Conservation (phyloP, 2,329 filamentous ascomycete genomes). For the Colletotrichum spinosum region DNA sequence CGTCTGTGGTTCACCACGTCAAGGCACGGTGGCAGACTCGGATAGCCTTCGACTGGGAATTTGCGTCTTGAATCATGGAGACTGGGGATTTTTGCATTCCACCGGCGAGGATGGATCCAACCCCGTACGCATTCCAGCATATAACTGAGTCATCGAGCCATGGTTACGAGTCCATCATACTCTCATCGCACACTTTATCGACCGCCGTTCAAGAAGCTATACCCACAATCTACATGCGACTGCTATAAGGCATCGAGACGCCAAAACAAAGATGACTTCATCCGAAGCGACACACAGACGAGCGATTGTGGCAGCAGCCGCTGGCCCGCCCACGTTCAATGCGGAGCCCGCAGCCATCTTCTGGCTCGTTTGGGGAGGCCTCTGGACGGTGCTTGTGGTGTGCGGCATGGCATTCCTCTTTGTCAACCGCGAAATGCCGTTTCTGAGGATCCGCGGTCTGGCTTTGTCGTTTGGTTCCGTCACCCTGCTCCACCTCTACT, state of each 20-base stretch:
- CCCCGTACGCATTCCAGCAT: conserved; percentile 29
- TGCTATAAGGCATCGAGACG: neutral
- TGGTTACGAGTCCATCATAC: neutral
- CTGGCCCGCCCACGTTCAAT: conserved; percentile 23
- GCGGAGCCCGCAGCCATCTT: conserved; percentile 55
- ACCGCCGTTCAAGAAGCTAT: too few relatives aligned
- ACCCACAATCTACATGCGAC: too few relatives aligned
- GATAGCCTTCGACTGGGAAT: conserved; percentile 6
- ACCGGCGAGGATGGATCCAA: neutral
- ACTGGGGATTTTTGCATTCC: conserved; percentile 14
- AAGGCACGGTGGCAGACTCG: conserved; percentile 14
- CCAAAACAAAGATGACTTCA: conserved; percentile 17
- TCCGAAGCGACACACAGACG: neutral
- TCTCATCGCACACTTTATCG: neutral
- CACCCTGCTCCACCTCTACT: conserved; percentile 56
- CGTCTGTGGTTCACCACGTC: conserved; percentile 5
- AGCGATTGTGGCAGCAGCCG: neutral
- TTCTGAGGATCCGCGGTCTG: conserved; percentile 51
- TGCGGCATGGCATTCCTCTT: conserved; percentile 55
- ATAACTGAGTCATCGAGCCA: conserved; percentile 21
- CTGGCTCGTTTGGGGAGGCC: conserved; percentile 50
- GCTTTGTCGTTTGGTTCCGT: conserved; percentile 46
- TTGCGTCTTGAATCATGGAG: conserved; percentile 2
- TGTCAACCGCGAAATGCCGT: conserved; percentile 52
- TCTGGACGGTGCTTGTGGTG: conserved; percentile 54